Conservation (phyloP, 805 yeast genomes). For the Yamadazyma akitaensis region DNA sequence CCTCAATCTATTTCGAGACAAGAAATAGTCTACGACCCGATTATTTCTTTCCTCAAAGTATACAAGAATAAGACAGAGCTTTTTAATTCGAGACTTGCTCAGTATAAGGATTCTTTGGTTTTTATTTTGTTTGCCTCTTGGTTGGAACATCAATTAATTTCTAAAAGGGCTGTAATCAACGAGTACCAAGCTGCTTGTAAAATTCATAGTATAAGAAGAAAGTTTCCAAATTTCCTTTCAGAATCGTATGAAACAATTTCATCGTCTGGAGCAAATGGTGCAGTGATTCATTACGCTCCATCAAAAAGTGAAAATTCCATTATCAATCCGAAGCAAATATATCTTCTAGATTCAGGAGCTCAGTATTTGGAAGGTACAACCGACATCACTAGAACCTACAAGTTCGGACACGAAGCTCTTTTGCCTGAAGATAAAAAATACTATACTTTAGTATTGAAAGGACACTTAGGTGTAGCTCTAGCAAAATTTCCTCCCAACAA, state of each 20-base stretch:
- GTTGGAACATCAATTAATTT: slow-evolving; percentile 59
- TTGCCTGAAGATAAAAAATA: slow-evolving; percentile 60
- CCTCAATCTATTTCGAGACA: slow-evolving; percentile 27
- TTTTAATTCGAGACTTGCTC: slow-evolving; percentile 69
- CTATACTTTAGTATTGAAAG: slow-evolving; percentile 86
- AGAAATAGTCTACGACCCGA: slow-evolving; percentile 24
- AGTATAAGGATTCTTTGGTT: slow-evolving; percentile 79
- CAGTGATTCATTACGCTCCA: slow-evolving; percentile 76
- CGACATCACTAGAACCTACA: slow-evolving; percentile 87
- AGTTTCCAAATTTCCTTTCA: slow-evolving; percentile 56
- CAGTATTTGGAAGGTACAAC: slow-evolving; percentile 74
- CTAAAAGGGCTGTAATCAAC: slow-evolving; percentile 40
- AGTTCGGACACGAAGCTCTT: slow-evolving; percentile 44
- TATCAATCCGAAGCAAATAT: slow-evolving; percentile 57
- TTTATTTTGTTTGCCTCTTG: slow-evolving; percentile 74
- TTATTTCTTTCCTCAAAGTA: slow-evolving; percentile 55
- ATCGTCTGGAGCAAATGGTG: slow-evolving; percentile 71
- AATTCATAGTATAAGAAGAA: slow-evolving; percentile 52
- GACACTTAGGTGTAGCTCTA: slow-evolving; percentile 82
- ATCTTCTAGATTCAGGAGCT: slow-evolving; percentile 57
- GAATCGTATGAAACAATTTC: slow-evolving; percentile 75
- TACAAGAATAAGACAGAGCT: slow-evolving; percentile 74
- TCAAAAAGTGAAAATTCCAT: slow-evolving; percentile 51
- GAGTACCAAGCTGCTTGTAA: slow-evolving; percentile 67
- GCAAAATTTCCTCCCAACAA: slow-evolving; percentile 67